Percentiles rank a stretch among this genome's conserved stretches.
These are phyloP conservation scores for Bassia scoparia DNA, from an alignment of 148 eudicot genomes.

Conservation along the genomic window DNA sequence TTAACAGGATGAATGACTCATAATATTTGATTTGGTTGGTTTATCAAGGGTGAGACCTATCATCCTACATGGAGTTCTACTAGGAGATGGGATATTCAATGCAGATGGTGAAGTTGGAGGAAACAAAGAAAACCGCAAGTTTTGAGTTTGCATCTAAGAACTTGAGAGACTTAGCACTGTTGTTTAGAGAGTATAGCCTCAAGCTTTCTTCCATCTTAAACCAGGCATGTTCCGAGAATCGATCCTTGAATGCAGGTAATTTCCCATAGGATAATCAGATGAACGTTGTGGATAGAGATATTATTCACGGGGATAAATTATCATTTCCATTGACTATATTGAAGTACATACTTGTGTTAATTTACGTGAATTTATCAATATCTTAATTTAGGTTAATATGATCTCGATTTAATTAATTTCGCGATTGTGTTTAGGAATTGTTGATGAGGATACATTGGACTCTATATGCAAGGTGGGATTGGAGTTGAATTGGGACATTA, in stretches of 20 bases:
- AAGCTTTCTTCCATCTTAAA: slow-evolving; percentile 61
- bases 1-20: too few species aligned
- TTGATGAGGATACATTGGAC: slow-evolving; percentile 91
- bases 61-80: slow-evolving; percentile 98
- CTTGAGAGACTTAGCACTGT: slow-evolving; percentile 88
- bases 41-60: slow-evolving; percentile 69
- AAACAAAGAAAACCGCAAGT: slow-evolving; percentile 90
- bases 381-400: too few species aligned
- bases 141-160: slow-evolving; percentile 98
- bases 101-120: slow-evolving; percentile 97
- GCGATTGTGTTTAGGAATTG: slow-evolving; percentile 51
- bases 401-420: too few species aligned
- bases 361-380: too few species aligned
- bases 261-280: background rate
- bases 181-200: slow-evolving; percentile 77
- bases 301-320: too few species aligned
- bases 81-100: slow-evolving; percentile 88
- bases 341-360: too few species aligned
- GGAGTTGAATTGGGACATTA: slow-evolving; percentile 94
- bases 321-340: too few species aligned
- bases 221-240: slow-evolving; percentile 44
- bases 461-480: slow-evolving; percentile 96
- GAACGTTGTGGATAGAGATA: too few species aligned
- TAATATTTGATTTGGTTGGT: background rate
- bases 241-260: slow-evolving; percentile 82